phyloP scores from a whole-genome alignment of 2,329 filamentous ascomycete genomes.

The Penicillium sp. region DNA sequence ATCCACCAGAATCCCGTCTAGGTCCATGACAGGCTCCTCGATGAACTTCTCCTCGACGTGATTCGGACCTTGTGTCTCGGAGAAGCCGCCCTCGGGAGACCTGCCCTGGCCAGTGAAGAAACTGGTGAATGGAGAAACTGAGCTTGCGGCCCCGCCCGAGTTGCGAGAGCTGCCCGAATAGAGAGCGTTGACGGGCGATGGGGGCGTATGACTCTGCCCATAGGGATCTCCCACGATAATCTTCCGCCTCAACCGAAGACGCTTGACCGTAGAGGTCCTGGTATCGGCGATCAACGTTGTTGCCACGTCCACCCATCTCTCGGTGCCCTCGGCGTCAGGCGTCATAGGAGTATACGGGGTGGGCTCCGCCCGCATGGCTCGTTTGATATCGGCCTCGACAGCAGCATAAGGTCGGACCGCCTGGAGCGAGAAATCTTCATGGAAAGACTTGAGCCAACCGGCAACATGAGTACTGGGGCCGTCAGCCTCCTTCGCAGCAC shows the following conservation, averaged over 20 bases:
- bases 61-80: conserved; percentile 32
- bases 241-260: conserved; percentile 60
- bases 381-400: conserved; percentile 61
- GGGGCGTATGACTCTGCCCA: conserved; percentile 29
- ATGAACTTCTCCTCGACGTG: conserved; percentile 58
- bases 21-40: conserved; percentile 62
- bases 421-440: conserved; percentile 66
- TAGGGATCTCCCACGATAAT: conserved; percentile 37
- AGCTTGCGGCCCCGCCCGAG: conserved; percentile 28
- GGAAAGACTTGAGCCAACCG: conserved; percentile 63
- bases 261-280: conserved; percentile 60
- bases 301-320: conserved; percentile 63
- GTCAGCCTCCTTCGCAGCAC: conserved; percentile 43
- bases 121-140: conserved; percentile 36
- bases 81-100: conserved; percentile 24
- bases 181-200: conserved; percentile 31
- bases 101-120: conserved; percentile 40
- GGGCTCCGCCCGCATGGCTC: conserved; percentile 62
- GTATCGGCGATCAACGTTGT: conserved; percentile 64
- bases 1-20: conserved; percentile 63
- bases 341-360: conserved; percentile 49
- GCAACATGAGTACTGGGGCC: conserved; percentile 62
- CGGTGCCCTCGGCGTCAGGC: conserved; percentile 39
- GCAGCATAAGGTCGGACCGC: conserved; percentile 61
- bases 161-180: conserved; percentile 34